A percentile compares a stretch with the other conserved stretches of the same genome.
Evolutionary conservation across 306 rosid species (phyloP).

Genomic region (Hippophae rhamnoides): DNA sequence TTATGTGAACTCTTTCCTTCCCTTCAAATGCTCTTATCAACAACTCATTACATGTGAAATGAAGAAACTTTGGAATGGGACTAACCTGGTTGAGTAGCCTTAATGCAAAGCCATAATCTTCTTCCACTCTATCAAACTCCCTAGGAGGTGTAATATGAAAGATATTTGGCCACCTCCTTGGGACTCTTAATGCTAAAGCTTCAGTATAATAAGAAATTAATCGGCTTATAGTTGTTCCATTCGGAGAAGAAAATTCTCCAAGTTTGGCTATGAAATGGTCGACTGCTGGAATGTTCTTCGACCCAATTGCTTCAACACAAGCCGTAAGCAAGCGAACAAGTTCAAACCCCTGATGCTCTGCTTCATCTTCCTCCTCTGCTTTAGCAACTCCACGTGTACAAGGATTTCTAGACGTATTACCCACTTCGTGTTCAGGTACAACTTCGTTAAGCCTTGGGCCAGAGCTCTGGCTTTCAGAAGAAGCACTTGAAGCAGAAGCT

Average conservation of each 20-base stretch:
- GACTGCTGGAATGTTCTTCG: slow-evolving; percentile 50
- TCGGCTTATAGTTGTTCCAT: slow-evolving; percentile 43
- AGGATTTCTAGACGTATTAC: slow-evolving; percentile 59
- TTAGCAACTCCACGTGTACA: slow-evolving; percentile 34
- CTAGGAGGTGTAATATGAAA: slow-evolving; percentile 71
- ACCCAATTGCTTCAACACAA: slow-evolving; percentile 76
- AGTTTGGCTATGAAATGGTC: slow-evolving; percentile 61
- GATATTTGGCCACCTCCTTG: slow-evolving; percentile 82
- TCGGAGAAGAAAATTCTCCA: slow-evolving; percentile 84
- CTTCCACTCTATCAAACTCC: slow-evolving; percentile 68
- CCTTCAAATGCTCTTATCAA: slow-evolving; percentile 89
- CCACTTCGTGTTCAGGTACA: slow-evolving; percentile 50
- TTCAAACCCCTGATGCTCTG: slow-evolving; percentile 59
- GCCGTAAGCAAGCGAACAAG: slow-evolving; percentile 60
- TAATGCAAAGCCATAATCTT: slow-evolving; percentile 50
- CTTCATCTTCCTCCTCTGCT: slow-evolving; percentile 42
- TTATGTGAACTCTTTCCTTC: slow-evolving; percentile 88
- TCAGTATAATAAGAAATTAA: slow-evolving; percentile 71
- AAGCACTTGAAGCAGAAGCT: slow-evolving; percentile 50
- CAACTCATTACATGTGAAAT: slow-evolving; percentile 87
- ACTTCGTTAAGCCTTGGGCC: slow-evolving; percentile 45
- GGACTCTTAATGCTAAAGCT: slow-evolving; percentile 71
- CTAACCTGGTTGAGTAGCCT: slow-evolving; percentile 76
- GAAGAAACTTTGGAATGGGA: slow-evolving; percentile 82
- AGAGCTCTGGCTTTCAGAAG: slow-evolving; percentile 60